Conservation (phyloP, 2,329 filamentous ascomycete genomes). For the Microcyclosporella mali region DNA sequence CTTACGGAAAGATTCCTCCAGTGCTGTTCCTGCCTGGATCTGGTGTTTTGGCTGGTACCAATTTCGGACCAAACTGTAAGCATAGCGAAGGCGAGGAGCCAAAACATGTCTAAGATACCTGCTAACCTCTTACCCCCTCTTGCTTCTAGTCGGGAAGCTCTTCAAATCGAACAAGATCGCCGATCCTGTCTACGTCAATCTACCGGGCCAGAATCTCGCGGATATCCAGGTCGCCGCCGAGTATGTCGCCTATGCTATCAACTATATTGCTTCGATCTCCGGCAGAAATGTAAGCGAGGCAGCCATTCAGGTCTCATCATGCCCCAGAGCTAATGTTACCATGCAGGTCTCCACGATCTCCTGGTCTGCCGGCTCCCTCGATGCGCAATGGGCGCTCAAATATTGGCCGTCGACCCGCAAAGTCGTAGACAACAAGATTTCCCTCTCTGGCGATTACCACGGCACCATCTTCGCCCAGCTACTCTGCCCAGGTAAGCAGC, state of each 20-base stretch:
- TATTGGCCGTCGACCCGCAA: slow-evolving; percentile 49
- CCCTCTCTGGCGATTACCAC: slow-evolving; percentile 48
- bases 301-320: neutral
- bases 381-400: slow-evolving; percentile 52
- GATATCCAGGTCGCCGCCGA: slow-evolving; percentile 49
- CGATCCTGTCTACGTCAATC: slow-evolving; percentile 51
- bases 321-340: neutral
- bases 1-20: slow-evolving; percentile 37
- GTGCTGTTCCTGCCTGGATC: slow-evolving; percentile 51
- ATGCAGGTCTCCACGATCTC: slow-evolving; percentile 40
- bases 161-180: slow-evolving; percentile 37
- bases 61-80: slow-evolving; percentile 38
- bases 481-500: slow-evolving; percentile 26
- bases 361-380: slow-evolving; percentile 51
- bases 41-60: slow-evolving; percentile 41
- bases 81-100: no score
- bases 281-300: slow-evolving; percentile 25
- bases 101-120: no score
- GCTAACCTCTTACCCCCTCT: no score
- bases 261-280: slow-evolving; percentile 46
- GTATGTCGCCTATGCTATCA: slow-evolving; percentile 52
- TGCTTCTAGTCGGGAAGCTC: no score
- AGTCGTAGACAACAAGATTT: slow-evolving; percentile 44
- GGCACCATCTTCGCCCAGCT: slow-evolving; percentile 40
- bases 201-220: slow-evolving; percentile 42